phyloP scores from a whole-genome alignment of 306 rosid species.

The Cucurbita moschata region DNA sequence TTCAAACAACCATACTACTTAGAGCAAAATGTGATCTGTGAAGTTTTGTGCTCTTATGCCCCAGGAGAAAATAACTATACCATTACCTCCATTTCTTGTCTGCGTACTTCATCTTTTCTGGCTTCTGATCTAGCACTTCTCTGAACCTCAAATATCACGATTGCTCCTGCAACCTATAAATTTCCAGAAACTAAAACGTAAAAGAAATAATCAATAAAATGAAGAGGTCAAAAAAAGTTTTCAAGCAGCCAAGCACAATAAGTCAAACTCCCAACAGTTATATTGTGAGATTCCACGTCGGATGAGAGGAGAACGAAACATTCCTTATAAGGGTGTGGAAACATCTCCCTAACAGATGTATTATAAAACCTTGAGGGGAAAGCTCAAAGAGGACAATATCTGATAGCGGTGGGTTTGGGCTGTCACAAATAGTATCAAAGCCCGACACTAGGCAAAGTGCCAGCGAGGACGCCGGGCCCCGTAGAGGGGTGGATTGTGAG shows the following conservation, averaged over 20 bases:
- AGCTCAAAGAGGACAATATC: too few species aligned
- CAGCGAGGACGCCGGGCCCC: too few species aligned
- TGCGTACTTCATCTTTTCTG: conserved; percentile 73
- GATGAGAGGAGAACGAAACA: too few species aligned
- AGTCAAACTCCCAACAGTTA: neutral
- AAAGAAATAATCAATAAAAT: neutral
- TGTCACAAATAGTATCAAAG: too few species aligned
- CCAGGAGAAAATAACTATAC: neutral
- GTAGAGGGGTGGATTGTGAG: too few species aligned
- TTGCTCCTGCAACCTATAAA: conserved; percentile 65
- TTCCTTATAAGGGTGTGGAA: too few species aligned
- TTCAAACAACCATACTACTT: neutral
- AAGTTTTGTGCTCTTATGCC: neutral
- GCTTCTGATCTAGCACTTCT: conserved; percentile 91
- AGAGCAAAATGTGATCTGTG: neutral
- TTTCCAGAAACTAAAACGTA: conserved; percentile 9
- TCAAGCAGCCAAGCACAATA: neutral
- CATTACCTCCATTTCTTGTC: conserved; percentile 63
- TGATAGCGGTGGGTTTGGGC: too few species aligned
- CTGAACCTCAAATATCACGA: conserved; percentile 71
- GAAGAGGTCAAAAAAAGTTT: neutral
- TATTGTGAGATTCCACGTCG: too few species aligned
- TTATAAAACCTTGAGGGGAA: too few species aligned
- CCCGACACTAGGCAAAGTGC: too few species aligned
- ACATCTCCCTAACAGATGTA: too few species aligned